Evolutionary conservation across 2,329 filamentous ascomycete species (phyloP), one percentile per base, ranked within the genome.

Genomic region (Tolypocladium ovalisporum): DNA sequence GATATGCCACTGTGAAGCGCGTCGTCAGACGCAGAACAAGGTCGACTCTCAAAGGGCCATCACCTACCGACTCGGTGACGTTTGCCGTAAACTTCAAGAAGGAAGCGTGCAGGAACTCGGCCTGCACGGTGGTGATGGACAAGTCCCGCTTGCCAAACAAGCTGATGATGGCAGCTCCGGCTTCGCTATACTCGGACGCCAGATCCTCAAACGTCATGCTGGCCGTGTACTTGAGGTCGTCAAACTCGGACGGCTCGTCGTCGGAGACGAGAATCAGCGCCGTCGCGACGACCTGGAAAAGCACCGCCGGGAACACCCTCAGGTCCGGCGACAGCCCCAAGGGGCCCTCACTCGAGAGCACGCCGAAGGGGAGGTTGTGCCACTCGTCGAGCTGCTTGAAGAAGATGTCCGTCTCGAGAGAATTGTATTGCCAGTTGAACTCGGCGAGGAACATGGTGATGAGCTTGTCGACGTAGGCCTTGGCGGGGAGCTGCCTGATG

Each of bases 121-220:
- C 79, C 58, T 83, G 72, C 4, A 86, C 79, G 0, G 80, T 80
- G 9, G 79, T 76, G 15, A 84, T 64, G 5, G 80, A 79, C 60
- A 84, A 76, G 51, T 80, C 73, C 53, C 76, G 74, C 67, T 84
- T 85, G 19, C 81, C 83, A 29, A 86, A 70, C 27, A 85, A 66
- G 19, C 72, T 72, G 44, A 83, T 64, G 49, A 86, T 75, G 10
- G 76, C 73, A 32, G 79, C 71, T 8, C 82, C 80, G 0, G 79
- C 77, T 57, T 85, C 81, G 63, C 81, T 84, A 63, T 85, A 86
- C 57, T 85, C 83, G 19, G 73, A 70, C 2, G 82, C 82, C 24
- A 86, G 68, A 54, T 85, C 81, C 65, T 84, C 80, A 59, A 84
- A 83, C 2, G 78, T 79, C 79, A 84, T 83, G 53, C 75, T 78